Conservation (phyloP, 768 basidiomycete genomes). For the Floccularia luteovirens region DNA sequence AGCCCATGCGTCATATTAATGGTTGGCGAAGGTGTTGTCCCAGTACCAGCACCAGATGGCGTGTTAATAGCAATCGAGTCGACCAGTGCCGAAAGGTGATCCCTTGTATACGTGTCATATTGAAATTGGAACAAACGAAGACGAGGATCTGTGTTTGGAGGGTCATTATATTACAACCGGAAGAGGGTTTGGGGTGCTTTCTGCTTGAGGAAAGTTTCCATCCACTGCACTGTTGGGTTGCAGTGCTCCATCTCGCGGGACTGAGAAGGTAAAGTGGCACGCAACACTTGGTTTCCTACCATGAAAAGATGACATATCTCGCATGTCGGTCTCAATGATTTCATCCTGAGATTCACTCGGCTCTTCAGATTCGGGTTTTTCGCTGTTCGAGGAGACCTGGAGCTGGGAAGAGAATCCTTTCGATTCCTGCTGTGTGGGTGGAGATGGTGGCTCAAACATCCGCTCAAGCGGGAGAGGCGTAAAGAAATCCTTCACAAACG, state of each 20-base stretch:
- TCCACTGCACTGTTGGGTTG: constrained; percentile 17
- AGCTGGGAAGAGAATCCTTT: constrained; percentile 4
- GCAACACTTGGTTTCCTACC: constrained; percentile 38
- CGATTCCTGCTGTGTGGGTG: constrained; percentile 31
- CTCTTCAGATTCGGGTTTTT: neutral
- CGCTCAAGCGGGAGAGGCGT: constrained; percentile 79
- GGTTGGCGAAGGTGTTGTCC: constrained; percentile 37
- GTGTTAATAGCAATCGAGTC: constrained; percentile 88
- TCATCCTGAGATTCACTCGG: constrained; percentile 23
- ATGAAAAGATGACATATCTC: constrained; percentile 37
- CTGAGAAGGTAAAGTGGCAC: constrained; percentile 70
- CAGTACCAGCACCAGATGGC: constrained; percentile 48
- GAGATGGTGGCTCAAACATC: constrained; percentile 93
- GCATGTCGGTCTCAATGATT: constrained; percentile 41
- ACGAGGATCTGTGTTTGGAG: constrained; percentile 58
- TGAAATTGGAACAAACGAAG: constrained; percentile 87
- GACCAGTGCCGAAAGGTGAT: constrained; percentile 89
- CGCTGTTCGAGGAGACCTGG: too few relatives aligned
- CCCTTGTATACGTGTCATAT: constrained; percentile 94
- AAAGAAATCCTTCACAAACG: constrained; percentile 76
- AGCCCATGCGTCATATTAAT: constrained; percentile 35
- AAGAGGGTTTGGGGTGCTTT: constrained; percentile 50
- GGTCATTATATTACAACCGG: constrained; percentile 16
- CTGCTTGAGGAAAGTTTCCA: constrained; percentile 42
- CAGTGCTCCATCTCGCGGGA: constrained; percentile 33